phyloP scores from a whole-genome alignment of 257 asterid genomes.

The Cordia subcordata region DNA sequence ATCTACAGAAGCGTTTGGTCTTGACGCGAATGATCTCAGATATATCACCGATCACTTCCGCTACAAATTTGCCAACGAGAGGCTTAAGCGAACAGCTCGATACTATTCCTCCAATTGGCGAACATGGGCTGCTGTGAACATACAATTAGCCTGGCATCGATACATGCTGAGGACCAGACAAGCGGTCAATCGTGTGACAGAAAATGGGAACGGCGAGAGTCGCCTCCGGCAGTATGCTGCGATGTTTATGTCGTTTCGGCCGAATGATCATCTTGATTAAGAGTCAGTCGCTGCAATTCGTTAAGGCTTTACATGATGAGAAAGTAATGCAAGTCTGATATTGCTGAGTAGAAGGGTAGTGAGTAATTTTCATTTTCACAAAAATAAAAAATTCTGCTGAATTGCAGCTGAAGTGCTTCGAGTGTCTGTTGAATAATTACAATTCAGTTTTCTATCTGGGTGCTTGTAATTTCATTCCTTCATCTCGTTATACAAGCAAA shows the following conservation, averaged over 20 bases:
- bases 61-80: constrained; percentile 74
- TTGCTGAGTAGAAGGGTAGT: neutral
- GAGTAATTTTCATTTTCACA: too few relatives aligned
- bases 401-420: too few relatives aligned
- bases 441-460: too few relatives aligned
- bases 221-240: constrained; percentile 77
- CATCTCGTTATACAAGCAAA: too few relatives aligned
- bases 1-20: constrained; percentile 67
- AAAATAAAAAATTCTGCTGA: too few relatives aligned
- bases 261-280: constrained; percentile 92
- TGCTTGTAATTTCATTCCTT: too few relatives aligned
- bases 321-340: neutral
- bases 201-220: constrained; percentile 39
- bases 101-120: constrained; percentile 89
- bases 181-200: constrained; percentile 11
- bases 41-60: constrained; percentile 84
- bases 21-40: constrained; percentile 53
- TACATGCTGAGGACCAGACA: constrained; percentile 48
- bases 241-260: constrained; percentile 76
- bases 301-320: neutral
- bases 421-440: too few relatives aligned
- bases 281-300: neutral
- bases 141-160: constrained; percentile 83
- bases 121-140: constrained; percentile 91
- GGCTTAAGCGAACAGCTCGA: constrained; percentile 58